phyloP scores from a whole-genome alignment of 345 rosid genomes.

The Pistacia atlantica region DNA sequence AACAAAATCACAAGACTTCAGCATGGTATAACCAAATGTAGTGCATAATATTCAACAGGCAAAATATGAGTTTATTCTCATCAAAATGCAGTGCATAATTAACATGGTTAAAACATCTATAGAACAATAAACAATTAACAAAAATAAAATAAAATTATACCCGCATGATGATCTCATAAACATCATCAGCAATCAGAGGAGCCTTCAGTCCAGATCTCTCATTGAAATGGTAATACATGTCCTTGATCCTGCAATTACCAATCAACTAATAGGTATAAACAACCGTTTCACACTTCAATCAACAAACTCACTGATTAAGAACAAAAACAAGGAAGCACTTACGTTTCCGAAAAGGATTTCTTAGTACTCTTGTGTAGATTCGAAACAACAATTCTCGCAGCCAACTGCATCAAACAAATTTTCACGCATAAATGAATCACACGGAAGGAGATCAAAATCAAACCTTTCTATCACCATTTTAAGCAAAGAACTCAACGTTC shows the following conservation, averaged over 20 bases:
- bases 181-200: slow-evolving; percentile 89
- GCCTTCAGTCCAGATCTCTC: slow-evolving; percentile 78
- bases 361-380: slow-evolving; percentile 96
- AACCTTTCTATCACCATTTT: neutral
- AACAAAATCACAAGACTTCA: neutral
- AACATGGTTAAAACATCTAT: no score
- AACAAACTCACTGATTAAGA: slow-evolving; percentile 35
- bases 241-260: slow-evolving; percentile 59
- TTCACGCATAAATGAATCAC: neutral
- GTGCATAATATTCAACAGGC: neutral
- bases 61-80: neutral
- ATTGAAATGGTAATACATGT: slow-evolving; percentile 81
- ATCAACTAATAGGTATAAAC: slow-evolving; percentile 10
- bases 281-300: neutral
- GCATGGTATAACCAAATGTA: neutral
- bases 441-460: neutral
- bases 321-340: slow-evolving; percentile 33
- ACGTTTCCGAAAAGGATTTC: slow-evolving; percentile 97
- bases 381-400: slow-evolving; percentile 96
- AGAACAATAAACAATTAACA: neutral
- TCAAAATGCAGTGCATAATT: no score
- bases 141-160: slow-evolving; percentile 25
- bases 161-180: slow-evolving; percentile 85
- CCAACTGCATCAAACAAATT: slow-evolving; percentile 60
- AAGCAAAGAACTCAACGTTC: neutral